Conservation (phyloP, 768 basidiomycete species). For the Arthromyces matolae region DNA sequence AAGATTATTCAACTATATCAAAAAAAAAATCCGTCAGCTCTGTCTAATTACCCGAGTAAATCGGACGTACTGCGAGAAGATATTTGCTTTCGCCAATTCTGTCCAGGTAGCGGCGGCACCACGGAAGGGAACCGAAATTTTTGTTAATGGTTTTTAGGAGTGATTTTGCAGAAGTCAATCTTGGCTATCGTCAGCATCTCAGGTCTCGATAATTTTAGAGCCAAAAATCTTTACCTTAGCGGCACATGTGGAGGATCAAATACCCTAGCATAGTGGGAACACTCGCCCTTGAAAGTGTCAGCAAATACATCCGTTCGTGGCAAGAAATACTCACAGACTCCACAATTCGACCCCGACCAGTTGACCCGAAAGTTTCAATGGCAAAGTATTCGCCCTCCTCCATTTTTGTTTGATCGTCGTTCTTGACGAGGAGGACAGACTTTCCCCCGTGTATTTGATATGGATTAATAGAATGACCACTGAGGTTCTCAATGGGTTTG, state of each 20-base stretch:
- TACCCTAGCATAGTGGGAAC: conserved; percentile 86
- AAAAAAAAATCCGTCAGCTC: conserved; percentile 1
- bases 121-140: conserved; percentile 93
- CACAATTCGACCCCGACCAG: conserved; percentile 83
- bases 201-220: neutral
- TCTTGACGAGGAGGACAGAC: conserved; percentile 85
- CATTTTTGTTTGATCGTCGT: conserved; percentile 92
- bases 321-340: conserved; percentile 55
- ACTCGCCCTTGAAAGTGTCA: conserved; percentile 62
- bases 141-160: conserved; percentile 84
- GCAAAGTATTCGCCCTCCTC: conserved; percentile 99
- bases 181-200: conserved; percentile 24
- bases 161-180: conserved; percentile 80
- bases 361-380: conserved; percentile 98
- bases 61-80: conserved; percentile 69
- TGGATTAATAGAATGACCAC: conserved; percentile 87
- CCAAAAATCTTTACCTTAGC: conserved; percentile 53
- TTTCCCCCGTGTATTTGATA: conserved; percentile 96
- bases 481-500: conserved; percentile 90
- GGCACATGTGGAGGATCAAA: conserved; percentile 68
- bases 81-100: conserved; percentile 91
- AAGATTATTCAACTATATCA: conserved; percentile 74
- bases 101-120: conserved; percentile 93
- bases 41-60: neutral
- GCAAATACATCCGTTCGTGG: neutral